phyloP scores from a whole-genome alignment of 2,329 filamentous ascomycete species.

The Verticillium nonalfalfae region DNA sequence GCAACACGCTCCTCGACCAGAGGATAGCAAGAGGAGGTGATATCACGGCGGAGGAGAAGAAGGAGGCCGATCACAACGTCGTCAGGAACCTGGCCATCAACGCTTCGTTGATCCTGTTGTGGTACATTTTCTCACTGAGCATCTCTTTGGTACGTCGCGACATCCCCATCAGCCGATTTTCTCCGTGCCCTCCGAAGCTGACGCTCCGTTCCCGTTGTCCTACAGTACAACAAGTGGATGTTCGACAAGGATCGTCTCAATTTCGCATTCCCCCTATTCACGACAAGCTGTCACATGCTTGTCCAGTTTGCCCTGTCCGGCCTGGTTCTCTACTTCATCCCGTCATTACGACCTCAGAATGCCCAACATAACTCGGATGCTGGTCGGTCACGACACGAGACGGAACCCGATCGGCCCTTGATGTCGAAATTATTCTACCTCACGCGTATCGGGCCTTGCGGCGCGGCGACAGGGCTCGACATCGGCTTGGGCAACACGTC shows the following conservation, averaged over 20 bases:
- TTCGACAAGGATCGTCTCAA: slow-evolving; percentile 79
- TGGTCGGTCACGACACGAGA: slow-evolving; percentile 43
- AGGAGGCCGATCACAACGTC: slow-evolving; percentile 69
- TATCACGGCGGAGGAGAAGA: slow-evolving; percentile 65
- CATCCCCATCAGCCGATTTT: background rate
- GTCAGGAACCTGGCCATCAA: slow-evolving; percentile 66
- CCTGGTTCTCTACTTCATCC: slow-evolving; percentile 74
- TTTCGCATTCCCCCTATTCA: slow-evolving; percentile 93
- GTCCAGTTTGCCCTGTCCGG: slow-evolving; percentile 82
- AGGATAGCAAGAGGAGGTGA: slow-evolving; percentile 55
- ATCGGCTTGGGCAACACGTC: slow-evolving; percentile 96
- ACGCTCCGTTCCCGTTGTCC: slow-evolving; percentile 15
- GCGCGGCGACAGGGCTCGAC: slow-evolving; percentile 86
- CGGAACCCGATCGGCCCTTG: slow-evolving; percentile 50
- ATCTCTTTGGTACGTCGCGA: slow-evolving; percentile 67
- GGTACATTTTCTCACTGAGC: slow-evolving; percentile 87
- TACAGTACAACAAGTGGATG: slow-evolving; percentile 99
- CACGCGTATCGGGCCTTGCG: slow-evolving; percentile 86
- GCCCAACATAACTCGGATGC: slow-evolving; percentile 35
- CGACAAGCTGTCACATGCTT: slow-evolving; percentile 90
- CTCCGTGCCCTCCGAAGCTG: slow-evolving; percentile 8
- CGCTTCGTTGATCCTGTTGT: slow-evolving; percentile 72
- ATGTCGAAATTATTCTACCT: slow-evolving; percentile 92
- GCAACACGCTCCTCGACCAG: slow-evolving; percentile 64
- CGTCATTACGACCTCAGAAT: slow-evolving; percentile 67